These are phyloP conservation scores for Pestalotiopsis sp. DNA, from an alignment of 2,329 filamentous ascomycete genomes.

Conservation along the genomic window DNA sequence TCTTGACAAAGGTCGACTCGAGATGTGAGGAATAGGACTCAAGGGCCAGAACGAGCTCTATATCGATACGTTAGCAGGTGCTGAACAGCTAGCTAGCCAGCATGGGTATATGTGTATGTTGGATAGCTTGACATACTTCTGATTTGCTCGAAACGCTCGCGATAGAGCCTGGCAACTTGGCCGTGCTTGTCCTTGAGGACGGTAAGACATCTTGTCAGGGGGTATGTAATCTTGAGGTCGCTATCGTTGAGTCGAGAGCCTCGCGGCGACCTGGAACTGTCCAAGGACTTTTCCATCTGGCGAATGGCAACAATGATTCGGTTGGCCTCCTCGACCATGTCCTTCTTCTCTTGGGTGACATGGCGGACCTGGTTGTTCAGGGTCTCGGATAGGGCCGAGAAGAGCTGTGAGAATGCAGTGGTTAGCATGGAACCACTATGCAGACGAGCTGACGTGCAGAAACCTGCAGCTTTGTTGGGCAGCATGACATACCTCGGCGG, in stretches of 20 bases:
- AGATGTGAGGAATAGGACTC: slow-evolving; percentile 97
- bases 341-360: slow-evolving; percentile 86
- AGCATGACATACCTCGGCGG: slow-evolving; percentile 73
- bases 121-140: slow-evolving; percentile 66
- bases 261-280: slow-evolving; percentile 69
- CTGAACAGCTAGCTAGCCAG: background rate
- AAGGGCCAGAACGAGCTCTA: slow-evolving; percentile 90
- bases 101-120: background rate
- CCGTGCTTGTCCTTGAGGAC: slow-evolving; percentile 83
- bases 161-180: slow-evolving; percentile 79
- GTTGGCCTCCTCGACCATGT: slow-evolving; percentile 87
- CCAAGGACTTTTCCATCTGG: slow-evolving; percentile 91
- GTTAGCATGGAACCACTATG: slow-evolving; percentile 11
- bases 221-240: slow-evolving; percentile 78
- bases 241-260: slow-evolving; percentile 64
- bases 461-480: background rate
- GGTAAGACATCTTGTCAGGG: slow-evolving; percentile 79
- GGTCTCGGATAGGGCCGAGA: slow-evolving; percentile 87
- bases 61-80: slow-evolving; percentile 15
- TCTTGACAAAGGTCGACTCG: slow-evolving; percentile 83
- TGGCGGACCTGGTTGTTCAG: slow-evolving; percentile 86
- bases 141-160: slow-evolving; percentile 92
- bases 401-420: slow-evolving; percentile 62
- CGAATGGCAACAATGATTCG: slow-evolving; percentile 82
- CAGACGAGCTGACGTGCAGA: slow-evolving; percentile 17